Evolutionary conservation across 2,329 filamentous ascomycete genomes (phyloP).

Genomic region (Penicillium sp.): DNA sequence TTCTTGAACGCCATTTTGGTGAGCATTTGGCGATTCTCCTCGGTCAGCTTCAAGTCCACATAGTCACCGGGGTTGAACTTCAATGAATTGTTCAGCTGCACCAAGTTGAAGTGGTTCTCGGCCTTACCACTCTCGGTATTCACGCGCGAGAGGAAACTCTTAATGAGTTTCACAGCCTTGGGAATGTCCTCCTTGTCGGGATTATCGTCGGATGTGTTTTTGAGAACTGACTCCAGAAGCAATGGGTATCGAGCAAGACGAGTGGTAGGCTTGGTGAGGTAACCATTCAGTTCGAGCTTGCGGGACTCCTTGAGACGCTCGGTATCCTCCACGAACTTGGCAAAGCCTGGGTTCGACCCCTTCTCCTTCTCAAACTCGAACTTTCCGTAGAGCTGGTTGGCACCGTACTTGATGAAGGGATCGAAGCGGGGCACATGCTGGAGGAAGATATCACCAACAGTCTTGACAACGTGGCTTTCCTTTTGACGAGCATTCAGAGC

Average conservation of each 20-base stretch:
- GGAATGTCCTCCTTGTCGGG: slow-evolving; percentile 92
- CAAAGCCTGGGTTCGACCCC: slow-evolving; percentile 80
- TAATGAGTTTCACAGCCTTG: slow-evolving; percentile 83
- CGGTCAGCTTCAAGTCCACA: slow-evolving; percentile 91
- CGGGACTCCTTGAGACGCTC: slow-evolving; percentile 94
- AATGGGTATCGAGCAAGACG: slow-evolving; percentile 92
- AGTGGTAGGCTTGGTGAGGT: slow-evolving; percentile 96
- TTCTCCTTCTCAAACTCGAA: slow-evolving; percentile 98
- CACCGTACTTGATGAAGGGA: slow-evolving; percentile 95
- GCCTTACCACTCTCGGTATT: slow-evolving; percentile 96
- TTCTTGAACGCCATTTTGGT: slow-evolving; percentile 97
- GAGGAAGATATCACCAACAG: slow-evolving; percentile 91
- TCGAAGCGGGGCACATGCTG: slow-evolving; percentile 91
- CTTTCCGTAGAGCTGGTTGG: slow-evolving; percentile 94
- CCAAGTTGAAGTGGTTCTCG: slow-evolving; percentile 95
- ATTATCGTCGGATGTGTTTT: slow-evolving; percentile 87
- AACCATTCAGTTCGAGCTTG: slow-evolving; percentile 96
- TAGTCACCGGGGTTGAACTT: slow-evolving; percentile 89
- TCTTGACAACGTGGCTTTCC: slow-evolving; percentile 84
- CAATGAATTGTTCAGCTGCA: slow-evolving; percentile 87
- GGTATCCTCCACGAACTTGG: slow-evolving; percentile 93
- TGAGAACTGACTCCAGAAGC: slow-evolving; percentile 86
- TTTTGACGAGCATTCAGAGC: slow-evolving; percentile 90
- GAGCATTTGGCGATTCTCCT: slow-evolving; percentile 89
- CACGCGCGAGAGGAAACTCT: slow-evolving; percentile 83